A percentile compares a stretch with the other conserved stretches of the same genome.
phyloP scores from a whole-genome alignment of 257 asterid species.

The Catharanthus roseus region DNA sequence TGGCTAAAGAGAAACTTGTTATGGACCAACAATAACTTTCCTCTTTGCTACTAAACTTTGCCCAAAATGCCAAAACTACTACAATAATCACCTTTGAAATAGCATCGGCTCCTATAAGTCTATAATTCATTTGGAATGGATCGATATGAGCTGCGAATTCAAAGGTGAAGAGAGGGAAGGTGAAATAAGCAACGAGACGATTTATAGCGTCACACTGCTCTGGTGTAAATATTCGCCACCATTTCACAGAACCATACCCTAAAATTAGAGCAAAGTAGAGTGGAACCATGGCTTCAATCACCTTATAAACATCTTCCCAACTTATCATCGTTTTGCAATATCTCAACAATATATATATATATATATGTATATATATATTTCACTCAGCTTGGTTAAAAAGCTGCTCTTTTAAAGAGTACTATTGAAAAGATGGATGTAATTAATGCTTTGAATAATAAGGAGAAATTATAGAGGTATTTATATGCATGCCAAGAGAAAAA shows the following conservation, averaged over 20 bases:
- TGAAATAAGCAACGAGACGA: constrained; percentile 31
- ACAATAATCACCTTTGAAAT: constrained; percentile 44
- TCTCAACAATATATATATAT: too few species aligned
- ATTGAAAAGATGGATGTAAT: not conserved
- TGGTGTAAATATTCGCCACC: constrained; percentile 51
- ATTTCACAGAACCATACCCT: constrained; percentile 50
- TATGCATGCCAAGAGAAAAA: not conserved
- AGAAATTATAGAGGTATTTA: constrained; percentile 4
- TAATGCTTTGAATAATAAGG: not conserved
- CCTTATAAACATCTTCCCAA: constrained; percentile 54
- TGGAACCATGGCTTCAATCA: constrained; percentile 45
- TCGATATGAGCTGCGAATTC: constrained; percentile 49
- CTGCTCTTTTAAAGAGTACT: not conserved
- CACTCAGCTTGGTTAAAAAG: not conserved
- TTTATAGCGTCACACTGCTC: constrained; percentile 53
- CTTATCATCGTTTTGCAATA: constrained; percentile 39
- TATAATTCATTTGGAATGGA: constrained; percentile 54
- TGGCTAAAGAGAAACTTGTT: constrained; percentile 50
- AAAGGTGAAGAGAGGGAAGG: constrained; percentile 48
- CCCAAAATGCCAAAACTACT: constrained; percentile 34
- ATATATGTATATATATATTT: too few species aligned
- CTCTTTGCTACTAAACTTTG: constrained; percentile 33
- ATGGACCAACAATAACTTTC: constrained; percentile 51
- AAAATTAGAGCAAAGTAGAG: constrained; percentile 45
- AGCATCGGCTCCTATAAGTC: constrained; percentile 44